These are phyloP conservation scores for Auricularia cornea DNA, from an alignment of 768 basidiomycete genomes.

Conservation along the genomic window DNA sequence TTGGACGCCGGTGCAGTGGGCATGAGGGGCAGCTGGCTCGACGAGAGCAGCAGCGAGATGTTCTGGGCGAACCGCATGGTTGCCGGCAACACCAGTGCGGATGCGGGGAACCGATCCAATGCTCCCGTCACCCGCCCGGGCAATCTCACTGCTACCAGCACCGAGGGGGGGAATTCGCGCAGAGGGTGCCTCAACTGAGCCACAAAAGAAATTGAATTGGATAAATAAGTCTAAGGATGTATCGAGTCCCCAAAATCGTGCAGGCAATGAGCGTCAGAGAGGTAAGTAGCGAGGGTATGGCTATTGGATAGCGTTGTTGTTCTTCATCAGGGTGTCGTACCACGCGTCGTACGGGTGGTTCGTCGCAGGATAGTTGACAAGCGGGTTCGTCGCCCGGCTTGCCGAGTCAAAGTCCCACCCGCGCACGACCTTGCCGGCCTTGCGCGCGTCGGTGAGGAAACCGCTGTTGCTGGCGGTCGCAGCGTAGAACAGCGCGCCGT, in stretches of 20 bases:
- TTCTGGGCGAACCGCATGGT: neutral
- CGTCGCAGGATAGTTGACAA: neutral
- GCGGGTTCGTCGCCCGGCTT: neutral
- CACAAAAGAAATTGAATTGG: neutral
- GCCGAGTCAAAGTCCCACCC: neutral
- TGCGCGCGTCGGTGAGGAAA: neutral
- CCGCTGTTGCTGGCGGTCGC: neutral
- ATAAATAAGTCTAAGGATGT: neutral
- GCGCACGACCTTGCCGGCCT: neutral
- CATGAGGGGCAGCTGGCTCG: neutral
- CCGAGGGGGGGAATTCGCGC: too few relatives aligned
- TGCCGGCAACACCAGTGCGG: neutral
- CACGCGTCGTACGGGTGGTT: constrained; percentile 1
- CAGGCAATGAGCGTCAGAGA: too few relatives aligned
- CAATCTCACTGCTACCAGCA: too few relatives aligned
- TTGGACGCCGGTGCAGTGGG: neutral
- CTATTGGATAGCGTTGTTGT: neutral
- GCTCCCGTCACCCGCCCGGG: too few relatives aligned
- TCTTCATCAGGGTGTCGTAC: neutral
- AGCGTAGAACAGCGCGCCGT: neutral
- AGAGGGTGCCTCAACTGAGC: neutral
- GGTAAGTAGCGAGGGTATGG: neutral
- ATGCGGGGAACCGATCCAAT: neutral
- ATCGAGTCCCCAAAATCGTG: too few relatives aligned
- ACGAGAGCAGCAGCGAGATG: neutral